Base-by-base conservation (phyloP, 768 basidiomycete species). In the Russula sp. region DNA sequence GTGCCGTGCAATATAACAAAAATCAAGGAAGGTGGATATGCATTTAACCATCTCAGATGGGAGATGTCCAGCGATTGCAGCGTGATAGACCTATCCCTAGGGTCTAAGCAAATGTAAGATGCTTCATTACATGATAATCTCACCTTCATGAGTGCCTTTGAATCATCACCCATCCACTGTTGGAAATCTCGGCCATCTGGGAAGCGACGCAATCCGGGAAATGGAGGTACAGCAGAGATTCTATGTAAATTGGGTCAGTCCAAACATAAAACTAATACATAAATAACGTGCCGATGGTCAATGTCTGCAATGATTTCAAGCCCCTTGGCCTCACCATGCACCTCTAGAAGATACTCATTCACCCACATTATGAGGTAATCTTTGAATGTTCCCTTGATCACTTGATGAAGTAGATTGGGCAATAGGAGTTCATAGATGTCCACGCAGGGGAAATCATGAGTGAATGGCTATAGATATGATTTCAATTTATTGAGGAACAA, bases 51-150 rank as follows among this genome's bases (percentile, higher is more conserved):
- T 71, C 10, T 70, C 53, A 11, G 60, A 36, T 0, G 73, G 75
- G 5, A 76, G 68, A 66, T 72, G 67, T 9, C 73, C 74, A 1
- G 50, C 60, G 54, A 76, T 70, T 0, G 72, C 71, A 48, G 69
- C 57, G 16, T 74, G 59, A 66, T 69, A 75, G 16, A 75, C 70
- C 25, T 29, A 29, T 29, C 25, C 25, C 25, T 29, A 29, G 1
- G 25, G n/a, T 29, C 25, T 29, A 2, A 29, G 25, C 25, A 3
- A 29, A 29, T 3, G 3, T 29, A 29, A 1, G 25, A 29, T 3
- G 25, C 2, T 29, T 29, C 2, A 3, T 3, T 29, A 29, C 25
- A 29, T 29, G 25, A 29, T 29, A 29, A 29, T 29, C 2, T 29
- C 25, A 29, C 25, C 67, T 69, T 69, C 67, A 69, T 69, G 1